Evolutionary conservation across 2,329 filamentous ascomycete species (phyloP), one percentile per base, ranked within the genome.

Genomic region (Didymella exigua): DNA sequence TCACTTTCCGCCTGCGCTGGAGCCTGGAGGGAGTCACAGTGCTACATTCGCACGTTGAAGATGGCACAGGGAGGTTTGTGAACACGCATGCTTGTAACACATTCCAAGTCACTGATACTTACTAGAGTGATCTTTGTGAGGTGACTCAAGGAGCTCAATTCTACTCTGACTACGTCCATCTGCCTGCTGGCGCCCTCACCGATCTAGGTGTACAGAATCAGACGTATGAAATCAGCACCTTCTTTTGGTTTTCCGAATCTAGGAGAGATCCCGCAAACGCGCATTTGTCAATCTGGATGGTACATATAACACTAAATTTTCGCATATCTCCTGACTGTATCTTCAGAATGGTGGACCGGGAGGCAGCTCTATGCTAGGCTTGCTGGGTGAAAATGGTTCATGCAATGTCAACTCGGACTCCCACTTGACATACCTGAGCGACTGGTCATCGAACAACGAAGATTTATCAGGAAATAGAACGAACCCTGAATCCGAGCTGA

Each of bases 361-460:
- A 8, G 43, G 53, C 24, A 63, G 53, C n/a, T 65, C 66, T 1
- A 54, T 69, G 29, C 49, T 45, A 13, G 69, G 69, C 18, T 54
- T 66, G 5, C 63, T 49, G 4, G 27, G 44, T 5, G 62, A 63
- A 34, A 63, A 64, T 34, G 61, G 60, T 29, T 54, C 41, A 55
- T 59, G 58, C 48, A 51, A 48, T 29, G 58, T 66, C 56, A 79
- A 82, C 38, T 58, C 71, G 3, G 82, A 86, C 57, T 82, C 80
- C 0, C 84, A 83, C 56, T 75, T 74, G 0, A 79, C 76, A 0
- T 67, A 68, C n/a, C 50, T 78, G 6, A 88, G 86, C 62, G 79
- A 83, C 2, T 86, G 80, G 76, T 83, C 82, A 0, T 88, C 85
- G 83, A 88, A 87, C 59, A 83, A 84, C 52, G 78, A 86, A 49